These are phyloP conservation scores for Trichoderma sp. DNA, from an alignment of 2,329 filamentous ascomycete genomes.

Conservation along the genomic window DNA sequence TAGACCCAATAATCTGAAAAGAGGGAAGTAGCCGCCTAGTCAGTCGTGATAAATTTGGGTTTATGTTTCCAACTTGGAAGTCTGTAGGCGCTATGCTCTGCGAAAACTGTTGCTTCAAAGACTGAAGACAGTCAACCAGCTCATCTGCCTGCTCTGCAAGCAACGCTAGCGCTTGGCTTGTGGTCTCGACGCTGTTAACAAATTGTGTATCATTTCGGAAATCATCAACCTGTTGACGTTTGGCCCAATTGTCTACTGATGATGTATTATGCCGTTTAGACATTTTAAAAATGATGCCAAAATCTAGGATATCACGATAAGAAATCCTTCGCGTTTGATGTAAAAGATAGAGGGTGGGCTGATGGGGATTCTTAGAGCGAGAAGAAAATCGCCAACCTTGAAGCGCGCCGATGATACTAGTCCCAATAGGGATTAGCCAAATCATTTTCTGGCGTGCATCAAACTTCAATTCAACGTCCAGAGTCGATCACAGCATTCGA, in stretches of 20 bases:
- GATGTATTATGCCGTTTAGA: constrained; percentile 38
- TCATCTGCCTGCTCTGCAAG: constrained; percentile 37
- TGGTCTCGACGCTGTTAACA: neutral
- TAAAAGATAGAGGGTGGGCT: neutral
- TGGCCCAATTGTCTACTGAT: constrained; percentile 8
- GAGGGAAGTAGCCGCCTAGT: constrained; percentile 35
- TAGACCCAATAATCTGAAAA: constrained; percentile 27
- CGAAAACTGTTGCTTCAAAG: constrained; percentile 35
- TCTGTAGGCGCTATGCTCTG: constrained; percentile 25
- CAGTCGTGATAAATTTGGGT: constrained; percentile 26
- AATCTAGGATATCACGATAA: neutral
- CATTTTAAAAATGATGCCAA: constrained; percentile 34
- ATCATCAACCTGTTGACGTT: constrained; percentile 20
- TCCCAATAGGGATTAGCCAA: neutral
- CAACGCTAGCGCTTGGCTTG: constrained; percentile 10
- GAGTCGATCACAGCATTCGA: constrained; percentile 31
- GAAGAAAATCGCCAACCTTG: neutral
- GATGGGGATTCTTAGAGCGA: neutral
- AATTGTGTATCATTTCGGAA: neutral
- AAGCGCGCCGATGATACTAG: neutral
- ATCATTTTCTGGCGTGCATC: neutral
- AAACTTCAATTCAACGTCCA: constrained; percentile 35
- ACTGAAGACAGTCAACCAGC: constrained; percentile 43
- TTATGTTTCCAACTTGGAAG: constrained; percentile 19
- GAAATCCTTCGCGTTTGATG: constrained; percentile 4